phyloP scores from a whole-genome alignment of 768 basidiomycete genomes.

The Astraeus odoratus region DNA sequence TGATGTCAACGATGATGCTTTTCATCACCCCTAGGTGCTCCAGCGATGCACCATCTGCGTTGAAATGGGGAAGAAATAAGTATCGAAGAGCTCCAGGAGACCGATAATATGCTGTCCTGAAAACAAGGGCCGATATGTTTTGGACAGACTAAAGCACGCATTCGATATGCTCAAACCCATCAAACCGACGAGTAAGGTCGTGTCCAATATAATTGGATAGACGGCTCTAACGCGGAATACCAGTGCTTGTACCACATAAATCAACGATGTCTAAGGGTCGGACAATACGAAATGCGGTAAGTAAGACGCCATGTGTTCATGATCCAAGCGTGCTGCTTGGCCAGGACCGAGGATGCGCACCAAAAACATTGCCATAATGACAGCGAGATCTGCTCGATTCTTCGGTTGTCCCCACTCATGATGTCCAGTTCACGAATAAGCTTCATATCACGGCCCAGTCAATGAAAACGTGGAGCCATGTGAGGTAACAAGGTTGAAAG shows the following conservation, averaged over 20 bases:
- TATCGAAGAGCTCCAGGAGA: neutral
- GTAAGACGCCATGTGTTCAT: too few relatives aligned
- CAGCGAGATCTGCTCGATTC: conserved; percentile 43
- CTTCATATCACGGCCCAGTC: conserved; percentile 12
- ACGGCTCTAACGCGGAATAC: conserved; percentile 62
- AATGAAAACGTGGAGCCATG: neutral
- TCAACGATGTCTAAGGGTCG: conserved; percentile 52
- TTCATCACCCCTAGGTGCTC: conserved; percentile 14
- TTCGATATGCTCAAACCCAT: conserved; percentile 47
- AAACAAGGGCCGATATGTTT: conserved; percentile 48
- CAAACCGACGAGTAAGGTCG: conserved; percentile 50
- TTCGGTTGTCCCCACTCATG: conserved; percentile 37
- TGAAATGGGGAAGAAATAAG: neutral
- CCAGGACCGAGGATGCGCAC: too few relatives aligned
- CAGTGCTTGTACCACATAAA: conserved; percentile 50
- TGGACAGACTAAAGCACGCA: conserved; percentile 55
- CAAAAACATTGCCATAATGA: conserved; percentile 11
- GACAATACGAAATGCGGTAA: too few relatives aligned
- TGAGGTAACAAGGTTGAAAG: too few relatives aligned
- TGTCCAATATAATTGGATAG: conserved; percentile 54
- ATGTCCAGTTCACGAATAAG: conserved; percentile 40
- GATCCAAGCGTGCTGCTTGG: too few relatives aligned
- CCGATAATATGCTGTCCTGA: conserved; percentile 48
- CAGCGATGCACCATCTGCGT: conserved; percentile 16
- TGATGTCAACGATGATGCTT: conserved; percentile 36